Conservation (phyloP, 1,284 basidiomycete genomes). For the Boletus hoseneyae region DNA sequence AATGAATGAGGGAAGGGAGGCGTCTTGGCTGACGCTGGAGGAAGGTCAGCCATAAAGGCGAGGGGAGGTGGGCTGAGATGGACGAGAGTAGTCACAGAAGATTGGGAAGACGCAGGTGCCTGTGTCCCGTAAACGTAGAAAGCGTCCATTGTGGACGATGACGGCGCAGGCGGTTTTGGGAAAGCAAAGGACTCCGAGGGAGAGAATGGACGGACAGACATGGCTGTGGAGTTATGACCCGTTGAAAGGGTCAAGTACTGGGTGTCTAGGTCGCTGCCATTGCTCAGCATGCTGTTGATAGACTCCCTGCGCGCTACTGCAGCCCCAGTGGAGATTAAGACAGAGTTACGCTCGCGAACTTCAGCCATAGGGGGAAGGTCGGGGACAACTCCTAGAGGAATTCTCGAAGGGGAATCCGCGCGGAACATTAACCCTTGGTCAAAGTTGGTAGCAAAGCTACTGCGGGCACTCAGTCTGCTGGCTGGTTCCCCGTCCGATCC, state of each 20-base stretch:
- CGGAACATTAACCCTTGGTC: constrained; percentile 33
- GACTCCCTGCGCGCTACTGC: constrained; percentile 34
- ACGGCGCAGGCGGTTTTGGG: constrained; percentile 52
- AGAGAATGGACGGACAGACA: constrained; percentile 62
- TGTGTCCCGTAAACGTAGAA: background rate
- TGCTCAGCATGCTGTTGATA: constrained; percentile 37
- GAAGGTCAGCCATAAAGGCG: constrained; percentile 17
- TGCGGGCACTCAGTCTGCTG: constrained; percentile 32
- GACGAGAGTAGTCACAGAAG: constrained; percentile 22
- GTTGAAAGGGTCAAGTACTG: constrained; percentile 40
- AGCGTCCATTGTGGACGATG: constrained; percentile 1
- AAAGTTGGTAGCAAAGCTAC: constrained; percentile 46
- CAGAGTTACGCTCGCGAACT: constrained; percentile 34
- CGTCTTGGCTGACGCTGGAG: background rate
- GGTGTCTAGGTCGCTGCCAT: constrained; percentile 27
- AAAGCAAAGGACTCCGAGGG: constrained; percentile 63
- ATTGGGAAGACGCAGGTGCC: constrained; percentile 8
- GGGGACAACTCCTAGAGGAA: constrained; percentile 16
- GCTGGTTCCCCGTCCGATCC: background rate
- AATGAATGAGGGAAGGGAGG: background rate
- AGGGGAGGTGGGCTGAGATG: constrained; percentile 18
- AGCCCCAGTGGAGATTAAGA: constrained; percentile 19
- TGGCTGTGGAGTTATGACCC: constrained; percentile 37
- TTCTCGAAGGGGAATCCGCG: constrained; percentile 8
- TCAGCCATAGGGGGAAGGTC: constrained; percentile 49